Base-by-base conservation (phyloP, 371 early-diverging fungal genomes). In the Mucor circinelloides region DNA sequence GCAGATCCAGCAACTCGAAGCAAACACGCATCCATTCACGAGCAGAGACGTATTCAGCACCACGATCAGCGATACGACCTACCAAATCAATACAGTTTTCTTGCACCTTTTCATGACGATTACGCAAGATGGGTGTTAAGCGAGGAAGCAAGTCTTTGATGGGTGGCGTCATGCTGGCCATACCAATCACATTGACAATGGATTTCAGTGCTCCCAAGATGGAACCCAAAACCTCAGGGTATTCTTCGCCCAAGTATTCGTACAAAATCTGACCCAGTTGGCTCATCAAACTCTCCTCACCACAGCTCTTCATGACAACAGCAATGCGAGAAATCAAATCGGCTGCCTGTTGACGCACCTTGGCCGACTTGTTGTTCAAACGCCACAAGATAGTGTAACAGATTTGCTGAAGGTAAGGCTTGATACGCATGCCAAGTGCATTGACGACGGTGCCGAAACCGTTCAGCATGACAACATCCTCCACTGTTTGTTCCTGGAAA, bases 1-100 rank as follows among this genome's bases (percentile, higher is more conserved):
- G 85, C 79, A 97, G 87, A 75, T 98, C 99, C 48, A 98, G 84
- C 48, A 99, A 81, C 76, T 97, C 98, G 72, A 98, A 98, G 69
- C 98, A 98, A 67, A 97, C 97, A 62, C 99, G 93, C 97, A 99
- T 97, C 99, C 99, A 99, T 83, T 99, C 99, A 71, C 97, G 90
- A 4, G 98, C 94, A 68, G 92, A 90, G n/a, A 99, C 98, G 78
- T 90, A 93, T 74, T 97, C 98, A n/a, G 98, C 95, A 63, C 95
- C 99, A 72, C 98, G 93, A 78, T 97, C 98, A 12, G 98, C 99
- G 70, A 98, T 97, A 78, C 96, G 93, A 25, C 98, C 98, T 4
- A 99, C 96, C 9, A 99, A 78, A 82, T 97, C 95, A 68, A 98
- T 82, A 73, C 91, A 90, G 74, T 94, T 91, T 68, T 97, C 97